These are phyloP conservation scores for Penicillium paneum DNA, from an alignment of 2,329 filamentous ascomycete species.

Conservation along the genomic window DNA sequence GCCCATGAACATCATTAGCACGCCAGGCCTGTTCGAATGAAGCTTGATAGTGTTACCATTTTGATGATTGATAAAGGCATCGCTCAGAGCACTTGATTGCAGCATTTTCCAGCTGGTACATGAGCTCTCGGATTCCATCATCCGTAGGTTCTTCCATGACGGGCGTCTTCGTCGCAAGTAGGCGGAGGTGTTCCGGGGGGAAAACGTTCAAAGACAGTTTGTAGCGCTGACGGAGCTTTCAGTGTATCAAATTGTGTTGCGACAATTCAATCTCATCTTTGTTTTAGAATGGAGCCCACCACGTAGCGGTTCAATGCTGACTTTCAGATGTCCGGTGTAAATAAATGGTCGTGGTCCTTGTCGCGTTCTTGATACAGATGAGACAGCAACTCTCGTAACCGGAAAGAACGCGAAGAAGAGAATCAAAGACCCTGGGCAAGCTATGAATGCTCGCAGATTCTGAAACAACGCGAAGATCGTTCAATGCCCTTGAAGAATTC, in stretches of 20 bases:
- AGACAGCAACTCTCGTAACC: not conserved
- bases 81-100: slow-evolving; percentile 89
- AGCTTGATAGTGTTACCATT: slow-evolving; percentile 64
- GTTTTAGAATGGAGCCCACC: not conserved
- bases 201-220: not conserved
- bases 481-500: not conserved
- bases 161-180: not conserved
- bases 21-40: not conserved
- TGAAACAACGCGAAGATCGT: not conserved
- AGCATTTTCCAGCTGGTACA: slow-evolving; percentile 75
- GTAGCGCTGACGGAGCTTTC: not conserved
- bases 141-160: slow-evolving; percentile 37
- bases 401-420: too few relatives aligned
- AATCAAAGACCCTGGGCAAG: not conserved
- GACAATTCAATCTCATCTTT: not conserved
- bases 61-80: slow-evolving; percentile 92
- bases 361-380: not conserved
- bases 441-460: not conserved
- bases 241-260: not conserved
- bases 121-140: slow-evolving; percentile 56
- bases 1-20: slow-evolving; percentile 14
- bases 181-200: not conserved
- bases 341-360: not conserved
- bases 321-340: not conserved
- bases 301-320: not conserved